Base-by-base conservation (phyloP, 208 protist genomes). In the Acanthamoeba triangularis region DNA sequence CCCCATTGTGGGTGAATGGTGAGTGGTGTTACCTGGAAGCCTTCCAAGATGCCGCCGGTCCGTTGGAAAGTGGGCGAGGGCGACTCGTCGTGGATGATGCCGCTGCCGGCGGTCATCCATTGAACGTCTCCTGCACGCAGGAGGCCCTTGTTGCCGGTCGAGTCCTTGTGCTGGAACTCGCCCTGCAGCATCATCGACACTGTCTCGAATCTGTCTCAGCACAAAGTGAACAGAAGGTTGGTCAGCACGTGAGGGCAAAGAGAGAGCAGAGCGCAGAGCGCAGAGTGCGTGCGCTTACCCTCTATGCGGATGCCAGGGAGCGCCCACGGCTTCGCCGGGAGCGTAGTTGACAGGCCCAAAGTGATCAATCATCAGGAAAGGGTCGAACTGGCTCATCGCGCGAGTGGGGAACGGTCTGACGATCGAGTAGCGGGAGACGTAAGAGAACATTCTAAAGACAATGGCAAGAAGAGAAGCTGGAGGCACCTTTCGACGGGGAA, bases 91-190 rank as follows among this genome's bases (percentile, higher is more conserved):
- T 99, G 98, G 76, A 99, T 96, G 30, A 99, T 98, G 37, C 98
- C 99, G 37, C 96, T 90, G 74, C 98, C 99, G 5, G 99, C 98
- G 7, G 98, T 99, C 98, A 99, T 98, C 98, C 98, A 99, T 96
- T 99, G 98, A 88, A 98, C 98, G 49, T 98, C 97, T 23, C 98
- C 98, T 8, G 97, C 90, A 33, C 96, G 91, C 69, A 99, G 97
- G 33, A 97, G 94, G 49, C 98, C 98, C 16, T 95, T 97, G 96
- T 98, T 98, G 54, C 98, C 98, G 49, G 97, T 56, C 59, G 90
- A 96, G 54, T 99, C 98, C 37, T 94, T 84, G 97, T 99, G 99
- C 78, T 98, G 96, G 30, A 99, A 96, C 37, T 97, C 67, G 28
- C 98, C 98, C n/a, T 97, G 37, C 11, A 98, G 93, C 76, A 98